Evolutionary conservation across 2,329 filamentous ascomycete species (phyloP), one percentile per base, ranked within the genome.

Genomic region (Apiospora rasikravindrae): DNA sequence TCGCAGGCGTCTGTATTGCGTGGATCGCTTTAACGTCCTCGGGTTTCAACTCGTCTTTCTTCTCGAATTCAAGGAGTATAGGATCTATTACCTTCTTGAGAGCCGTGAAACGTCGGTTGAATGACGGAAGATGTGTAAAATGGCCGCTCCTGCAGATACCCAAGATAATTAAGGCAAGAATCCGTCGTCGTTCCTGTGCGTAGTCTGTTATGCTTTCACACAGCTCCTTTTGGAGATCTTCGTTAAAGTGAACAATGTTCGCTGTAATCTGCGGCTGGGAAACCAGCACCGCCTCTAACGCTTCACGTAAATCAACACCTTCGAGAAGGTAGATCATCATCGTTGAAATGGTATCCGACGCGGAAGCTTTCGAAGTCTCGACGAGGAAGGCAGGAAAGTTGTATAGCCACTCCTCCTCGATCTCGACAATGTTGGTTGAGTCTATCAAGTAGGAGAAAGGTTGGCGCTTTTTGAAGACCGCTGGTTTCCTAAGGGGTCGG

Each of bases 331-430:
- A 49, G 13, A 2, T 24, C 47, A 49, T 49, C 47, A 49, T 49
- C 0, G 24, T 22, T 10, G 4, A 13, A 13, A 24, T 49, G 47
- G n/a, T 22, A 10, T 49, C 22, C 22, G 71, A 42, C 4, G 47
- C 8, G 22, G 47, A 49, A n/a, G n/a, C n/a, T 24, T 10, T 4
- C 1, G 47, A 24, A 0, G 4, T 10, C 6, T 49, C 47, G 0
- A 24, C 10, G 5, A 57, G 26, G 4, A 74, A 77, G 4, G 69
- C n/a, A 19, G 76, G 75, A 33, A 75, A 76, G 13, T 73, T 73
- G 47, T 73, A 77, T 2, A 77, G 40, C 75, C 75, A 77, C 37
- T 77, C 76, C 2, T 75, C 75, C 0, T 74, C 72, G 0, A 76
- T 26, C 1, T 67, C 64, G 19, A 64, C 44, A 37, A 76, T 71